Percentiles rank a stretch among this genome's conserved stretches.
Evolutionary conservation across 768 basidiomycete species (phyloP).

Genomic region (Lactifluus echinatus): DNA sequence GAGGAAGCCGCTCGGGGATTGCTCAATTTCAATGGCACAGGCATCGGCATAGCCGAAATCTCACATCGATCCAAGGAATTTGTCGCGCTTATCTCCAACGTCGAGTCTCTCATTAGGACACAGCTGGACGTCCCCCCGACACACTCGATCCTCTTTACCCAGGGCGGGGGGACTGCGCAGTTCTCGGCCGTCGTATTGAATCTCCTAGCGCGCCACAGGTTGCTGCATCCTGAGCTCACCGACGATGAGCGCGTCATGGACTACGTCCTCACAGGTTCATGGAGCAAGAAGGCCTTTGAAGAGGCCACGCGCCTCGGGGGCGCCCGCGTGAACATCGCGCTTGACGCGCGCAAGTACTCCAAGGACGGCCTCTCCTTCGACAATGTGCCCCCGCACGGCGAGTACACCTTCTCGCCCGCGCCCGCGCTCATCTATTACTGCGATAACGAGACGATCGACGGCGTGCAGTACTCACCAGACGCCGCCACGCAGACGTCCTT

Average conservation of each 20-base stretch:
- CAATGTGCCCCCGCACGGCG: slow-evolving; percentile 63
- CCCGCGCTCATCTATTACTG: slow-evolving; percentile 95
- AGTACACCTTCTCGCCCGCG: slow-evolving; percentile 68
- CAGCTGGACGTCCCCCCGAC: slow-evolving; percentile 77
- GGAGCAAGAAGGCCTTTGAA: slow-evolving; percentile 79
- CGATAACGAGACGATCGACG: slow-evolving; percentile 98
- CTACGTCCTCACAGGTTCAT: slow-evolving; percentile 88
- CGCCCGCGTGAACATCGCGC: slow-evolving; percentile 57
- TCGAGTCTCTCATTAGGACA: slow-evolving; percentile 58
- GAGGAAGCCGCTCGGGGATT: slow-evolving; percentile 74
- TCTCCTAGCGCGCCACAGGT: slow-evolving; percentile 76
- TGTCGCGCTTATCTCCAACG: slow-evolving; percentile 50
- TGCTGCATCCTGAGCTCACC: slow-evolving; percentile 53
- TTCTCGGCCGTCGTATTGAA: slow-evolving; percentile 92
- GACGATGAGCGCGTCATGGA: slow-evolving; percentile 59
- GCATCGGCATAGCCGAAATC: slow-evolving; percentile 93
- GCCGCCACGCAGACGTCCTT: slow-evolving; percentile 53
- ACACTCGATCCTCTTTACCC: slow-evolving; percentile 84
- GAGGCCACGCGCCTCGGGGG: slow-evolving; percentile 69
- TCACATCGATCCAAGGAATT: slow-evolving; percentile 94
- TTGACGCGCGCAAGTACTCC: slow-evolving; percentile 55
- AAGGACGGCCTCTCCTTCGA: slow-evolving; percentile 65
- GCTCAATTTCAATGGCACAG: slow-evolving; percentile 84
- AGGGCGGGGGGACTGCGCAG: slow-evolving; percentile 88
- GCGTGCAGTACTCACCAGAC: slow-evolving; percentile 74